A percentile compares a stretch with the other conserved stretches of the same genome.
These are phyloP conservation scores for Solanum chaucha DNA, from an alignment of 257 asterid genomes.

Conservation along the genomic window DNA sequence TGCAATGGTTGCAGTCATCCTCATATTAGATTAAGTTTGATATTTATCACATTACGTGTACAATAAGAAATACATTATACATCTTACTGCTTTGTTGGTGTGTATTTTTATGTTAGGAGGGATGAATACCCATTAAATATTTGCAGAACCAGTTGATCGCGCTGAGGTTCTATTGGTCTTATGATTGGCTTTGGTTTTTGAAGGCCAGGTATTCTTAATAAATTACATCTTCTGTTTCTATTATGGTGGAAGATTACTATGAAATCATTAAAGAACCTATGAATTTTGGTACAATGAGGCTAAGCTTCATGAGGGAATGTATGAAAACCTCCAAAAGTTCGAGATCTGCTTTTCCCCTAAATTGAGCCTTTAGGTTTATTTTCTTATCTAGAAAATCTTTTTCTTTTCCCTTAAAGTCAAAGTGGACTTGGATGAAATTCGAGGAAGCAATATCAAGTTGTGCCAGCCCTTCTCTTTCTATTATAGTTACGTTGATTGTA, in stretches of 20 bases:
- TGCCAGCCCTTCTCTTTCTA: neutral
- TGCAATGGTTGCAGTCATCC: no score
- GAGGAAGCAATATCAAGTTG: neutral
- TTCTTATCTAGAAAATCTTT: neutral
- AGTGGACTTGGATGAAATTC: neutral
- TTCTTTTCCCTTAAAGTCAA: neutral
- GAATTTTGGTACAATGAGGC: constrained; percentile 94
- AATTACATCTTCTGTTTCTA: neutral
- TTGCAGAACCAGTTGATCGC: constrained; percentile 73
- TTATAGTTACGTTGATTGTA: neutral
- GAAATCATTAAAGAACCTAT: constrained; percentile 71
- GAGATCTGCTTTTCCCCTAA: constrained; percentile 31
- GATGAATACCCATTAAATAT: constrained; percentile 60
- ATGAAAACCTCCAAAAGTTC: constrained; percentile 54
- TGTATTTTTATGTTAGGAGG: constrained; percentile 25
- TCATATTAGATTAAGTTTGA: neutral
- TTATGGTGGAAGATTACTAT: constrained; percentile 67
- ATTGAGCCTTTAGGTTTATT: neutral
- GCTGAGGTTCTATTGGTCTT: constrained; percentile 33
- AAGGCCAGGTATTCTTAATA: neutral
- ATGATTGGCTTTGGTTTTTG: neutral
- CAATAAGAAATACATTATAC: neutral
- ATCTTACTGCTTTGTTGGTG: neutral
- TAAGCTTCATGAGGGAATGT: constrained; percentile 78
- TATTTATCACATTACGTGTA: neutral